Conservation (phyloP, 2,329 filamentous ascomycete species). For the Sordariomycetes sp. region DNA sequence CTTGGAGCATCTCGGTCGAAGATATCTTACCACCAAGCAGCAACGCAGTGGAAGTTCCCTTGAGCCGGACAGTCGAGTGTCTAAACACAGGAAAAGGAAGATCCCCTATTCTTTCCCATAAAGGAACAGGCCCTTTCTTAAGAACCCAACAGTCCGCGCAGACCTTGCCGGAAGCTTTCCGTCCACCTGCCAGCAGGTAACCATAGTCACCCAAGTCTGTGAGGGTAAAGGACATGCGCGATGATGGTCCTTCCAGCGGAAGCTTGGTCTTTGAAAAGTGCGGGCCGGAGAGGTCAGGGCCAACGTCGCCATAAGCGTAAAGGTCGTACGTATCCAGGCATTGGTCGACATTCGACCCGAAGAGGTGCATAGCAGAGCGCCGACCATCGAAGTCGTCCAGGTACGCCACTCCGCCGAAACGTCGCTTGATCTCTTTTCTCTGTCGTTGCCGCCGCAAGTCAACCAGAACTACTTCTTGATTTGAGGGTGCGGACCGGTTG, state of each 20-base stretch:
- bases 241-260: constrained; percentile 17
- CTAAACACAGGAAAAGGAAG: constrained; percentile 68
- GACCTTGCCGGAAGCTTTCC: constrained; percentile 63
- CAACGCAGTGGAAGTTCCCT: constrained; percentile 40
- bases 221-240: constrained; percentile 67
- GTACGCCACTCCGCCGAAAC: constrained; percentile 50
- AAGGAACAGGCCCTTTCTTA: constrained; percentile 32
- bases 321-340: constrained; percentile 42
- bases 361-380: constrained; percentile 33
- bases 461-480: background rate
- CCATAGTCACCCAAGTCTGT: constrained; percentile 52
- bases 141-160: constrained; percentile 71
- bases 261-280: too few relatives aligned
- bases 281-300: too few relatives aligned
- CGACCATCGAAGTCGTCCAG: constrained; percentile 25
- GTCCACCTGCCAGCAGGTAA: constrained; percentile 64
- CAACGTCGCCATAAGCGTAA: constrained; percentile 24
- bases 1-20: constrained; percentile 34
- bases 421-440: constrained; percentile 27
- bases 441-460: background rate
- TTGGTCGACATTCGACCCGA: constrained; percentile 33
- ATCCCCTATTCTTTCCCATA: constrained; percentile 56
- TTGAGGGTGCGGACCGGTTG: background rate
- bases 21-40: constrained; percentile 54
- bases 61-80: constrained; percentile 54